Evolutionary conservation across 352 stramenopile genomes (phyloP).

Genomic region (Pythium aquatile): DNA sequence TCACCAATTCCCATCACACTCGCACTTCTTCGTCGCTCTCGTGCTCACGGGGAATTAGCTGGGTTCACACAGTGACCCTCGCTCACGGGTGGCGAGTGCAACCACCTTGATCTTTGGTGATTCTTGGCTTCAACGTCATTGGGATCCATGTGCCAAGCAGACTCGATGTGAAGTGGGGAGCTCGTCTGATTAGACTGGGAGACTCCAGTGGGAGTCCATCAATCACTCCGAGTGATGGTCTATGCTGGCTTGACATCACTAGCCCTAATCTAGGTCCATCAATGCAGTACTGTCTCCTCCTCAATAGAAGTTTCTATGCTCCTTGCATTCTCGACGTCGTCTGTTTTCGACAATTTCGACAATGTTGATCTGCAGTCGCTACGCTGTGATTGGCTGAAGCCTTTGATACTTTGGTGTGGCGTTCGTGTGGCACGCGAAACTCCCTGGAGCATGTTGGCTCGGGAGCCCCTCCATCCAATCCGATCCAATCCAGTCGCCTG

Average conservation of each 20-base stretch:
- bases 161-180: background rate
- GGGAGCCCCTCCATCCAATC: conserved; percentile 6
- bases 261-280: background rate
- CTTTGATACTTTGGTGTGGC: conserved; percentile 22
- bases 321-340: no score
- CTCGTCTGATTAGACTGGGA: background rate
- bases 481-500: conserved; percentile 1
- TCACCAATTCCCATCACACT: background rate
- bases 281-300: background rate
- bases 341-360: conserved; percentile 16
- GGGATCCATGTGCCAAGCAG: background rate
- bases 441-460: conserved; percentile 4
- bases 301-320: background rate
- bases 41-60: background rate
- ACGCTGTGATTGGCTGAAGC: conserved; percentile 9
- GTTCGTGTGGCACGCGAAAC: conserved; percentile 12
- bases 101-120: background rate
- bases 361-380: background rate
- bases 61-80: background rate
- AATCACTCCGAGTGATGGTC: conserved; percentile 4
- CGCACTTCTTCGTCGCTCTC: background rate
- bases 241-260: conserved; percentile 2
- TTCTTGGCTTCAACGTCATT: background rate
- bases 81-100: background rate
- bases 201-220: background rate